Base-by-base conservation (phyloP, 495 filamentous ascomycete genomes). In the Penicillium longicatenatum region DNA sequence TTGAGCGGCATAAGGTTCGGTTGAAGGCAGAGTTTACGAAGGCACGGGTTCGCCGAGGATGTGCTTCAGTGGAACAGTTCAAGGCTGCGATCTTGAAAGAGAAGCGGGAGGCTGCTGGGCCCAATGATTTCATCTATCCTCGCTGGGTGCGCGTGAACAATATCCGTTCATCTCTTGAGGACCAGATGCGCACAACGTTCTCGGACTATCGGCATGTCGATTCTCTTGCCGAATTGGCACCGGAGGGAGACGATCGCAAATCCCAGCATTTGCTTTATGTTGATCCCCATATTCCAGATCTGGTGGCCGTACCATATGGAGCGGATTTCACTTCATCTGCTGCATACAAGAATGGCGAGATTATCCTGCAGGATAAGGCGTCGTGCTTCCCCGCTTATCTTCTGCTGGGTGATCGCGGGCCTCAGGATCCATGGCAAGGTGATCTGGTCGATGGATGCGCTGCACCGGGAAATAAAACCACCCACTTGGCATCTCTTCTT, bases 391-490 rank as follows among this genome's bases (percentile, higher is more conserved):
- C 94, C 5, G 94, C 93, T 0, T 90, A 91, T 66, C 75, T 98
- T 1, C 50, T 80, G 4, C 74, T 97, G 0, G 84, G 92, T 51
- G 70, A 77, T 49, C 59, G 64, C 10, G 61, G 61, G 2, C 35
- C 50, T 1, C 35, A 46, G 8, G 50, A 65, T 41, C 22, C 62
- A 5, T 68, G 63, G 57, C 79, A 85, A 54, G 91, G 89, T 2
- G 85, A 93, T 58, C 74, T 96, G 19, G 79, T 98, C 5, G 94
- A 98, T 73, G 89, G 90, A 1, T 97, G 93, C 67, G 88, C 94
- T 0, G 94, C 94, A 7, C 94, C 94, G 7, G 94, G 94, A 9
- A 98, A 98, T 66, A 98, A 98, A 72, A 97, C 94, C 1, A 97
- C 94, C 4, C 94, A 98, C 75, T 72, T 97, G 47, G 92, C 92